Evolutionary conservation across 495 filamentous ascomycete genomes (phyloP), one percentile per base, ranked within the genome.

Genomic region (Neurospora hispaniola): DNA sequence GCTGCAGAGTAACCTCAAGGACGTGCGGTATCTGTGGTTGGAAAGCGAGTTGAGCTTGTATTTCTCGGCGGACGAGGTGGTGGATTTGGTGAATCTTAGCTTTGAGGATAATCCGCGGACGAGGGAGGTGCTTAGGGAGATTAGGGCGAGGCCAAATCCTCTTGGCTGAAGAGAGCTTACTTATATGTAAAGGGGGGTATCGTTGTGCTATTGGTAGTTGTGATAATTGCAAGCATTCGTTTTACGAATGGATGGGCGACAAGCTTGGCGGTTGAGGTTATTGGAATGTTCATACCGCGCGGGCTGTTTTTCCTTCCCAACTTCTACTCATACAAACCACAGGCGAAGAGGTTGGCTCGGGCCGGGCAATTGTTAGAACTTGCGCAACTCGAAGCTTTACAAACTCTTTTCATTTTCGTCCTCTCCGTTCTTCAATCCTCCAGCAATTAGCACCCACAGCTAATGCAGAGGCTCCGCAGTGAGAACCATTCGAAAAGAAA

Each of bases 91-190:
- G 69, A 85, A 90, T 75, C 90, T 93, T 18, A 87, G 97, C 78
- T 99, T 99, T 84, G 94, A 94, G 72, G 95, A 97, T 79, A 94
- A 92, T 77, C 86, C 91, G 38, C 83, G 92, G 77, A 88, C 94
- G 66, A 87, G 91, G 78, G 89, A 88, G 76, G 90, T 92, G 31
- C 90, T 97, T 71, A 86, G 85, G 73, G 93, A 97, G 81, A 97
- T 99, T 74, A 88, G 87, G 78, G 81, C 80, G 43, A 82, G 84
- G 48, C 82, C 82, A 23, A 74, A 74, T 20, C 84, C 85, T 1
- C 44, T 72, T 66, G 73, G 59, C 20, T 70, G 40, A 39, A 70
- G 18, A 41, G 39, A 23, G 71, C 54, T 35, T 35, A 59, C 4
- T 10, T 14, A 31, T 27, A 59, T 6, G 20, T 54, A 23, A 59